Evolutionary conservation across 2,329 filamentous ascomycete species (phyloP).

Genomic region (Colletotrichum scovillei): DNA sequence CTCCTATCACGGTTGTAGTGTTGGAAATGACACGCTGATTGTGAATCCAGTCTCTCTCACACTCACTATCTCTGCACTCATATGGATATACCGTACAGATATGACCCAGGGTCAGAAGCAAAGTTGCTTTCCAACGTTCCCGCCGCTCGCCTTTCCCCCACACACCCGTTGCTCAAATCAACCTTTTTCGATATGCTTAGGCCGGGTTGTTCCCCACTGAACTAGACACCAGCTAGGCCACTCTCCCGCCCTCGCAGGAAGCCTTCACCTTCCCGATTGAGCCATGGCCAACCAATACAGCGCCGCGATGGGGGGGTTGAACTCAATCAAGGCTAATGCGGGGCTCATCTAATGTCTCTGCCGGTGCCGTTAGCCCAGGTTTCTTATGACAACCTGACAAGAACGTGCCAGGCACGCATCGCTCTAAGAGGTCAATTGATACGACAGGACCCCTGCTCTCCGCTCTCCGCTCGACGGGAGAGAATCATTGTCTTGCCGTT

Average conservation of each 20-base stretch:
- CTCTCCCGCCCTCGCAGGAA: constrained; percentile 20
- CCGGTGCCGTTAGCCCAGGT: neutral
- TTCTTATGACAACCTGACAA: neutral
- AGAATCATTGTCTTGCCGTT: neutral
- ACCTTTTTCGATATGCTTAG: neutral
- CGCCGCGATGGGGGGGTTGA: neutral
- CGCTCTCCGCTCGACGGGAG: constrained; percentile 3
- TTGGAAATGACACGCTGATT: neutral
- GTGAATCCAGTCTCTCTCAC: neutral
- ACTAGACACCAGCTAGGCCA: constrained; percentile 29
- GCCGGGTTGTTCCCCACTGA: constrained; percentile 13
- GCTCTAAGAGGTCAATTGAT: constrained; percentile 38
- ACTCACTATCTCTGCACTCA: neutral
- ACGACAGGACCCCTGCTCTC: constrained; percentile 29
- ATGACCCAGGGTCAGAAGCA: neutral
- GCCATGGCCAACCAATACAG: constrained; percentile 13
- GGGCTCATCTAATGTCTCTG: neutral
- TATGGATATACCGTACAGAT: neutral
- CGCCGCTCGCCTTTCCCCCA: neutral
- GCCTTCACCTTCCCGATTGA: constrained; percentile 33
- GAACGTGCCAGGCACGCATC: constrained; percentile 37
- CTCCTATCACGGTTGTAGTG: constrained; percentile 7
- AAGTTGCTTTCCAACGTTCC: constrained; percentile 7
- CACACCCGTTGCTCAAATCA: neutral
- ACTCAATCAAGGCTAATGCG: neutral